Base-by-base conservation (phyloP, 2,329 filamentous ascomycete genomes). In the Xylariaceae sp. region DNA sequence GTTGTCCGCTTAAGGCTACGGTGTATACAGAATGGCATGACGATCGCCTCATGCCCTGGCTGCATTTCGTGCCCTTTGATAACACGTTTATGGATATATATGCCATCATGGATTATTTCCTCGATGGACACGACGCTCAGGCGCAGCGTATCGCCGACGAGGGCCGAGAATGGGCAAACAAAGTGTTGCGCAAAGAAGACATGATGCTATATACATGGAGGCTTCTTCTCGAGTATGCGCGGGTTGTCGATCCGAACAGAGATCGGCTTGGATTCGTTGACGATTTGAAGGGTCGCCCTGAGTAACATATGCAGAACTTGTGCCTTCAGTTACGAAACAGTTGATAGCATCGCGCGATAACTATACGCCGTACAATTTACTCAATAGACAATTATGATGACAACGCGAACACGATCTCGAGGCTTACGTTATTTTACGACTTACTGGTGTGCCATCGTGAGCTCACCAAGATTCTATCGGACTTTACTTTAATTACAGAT, bases 21-120 rank as follows among this genome's bases (percentile, higher is more conserved):
- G 75, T 89, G 39, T 90, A 87, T 65, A 74, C 80, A 13, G 87
- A 90, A 66, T 90, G 87, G 87, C 87, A 90, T 65, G 87, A 89
- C 66, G 77, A 80, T 38, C 77, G 87, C 6, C 73, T 90, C 1
- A 71, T 82, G 13, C 81, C 86, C 0, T 90, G 87, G 87, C 72
- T 80, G 58, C 88, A 90, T 68, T 90, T 88, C 61, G 80, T 84
- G 1, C 87, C 87, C 2, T 76, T 90, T 61, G 84, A 89, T 66
- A 86, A 86, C 61, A 79, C 80, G 1, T 86, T 83, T 54, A 74
- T 80, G 48, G 87, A 89, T 44, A 65, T 89, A 12, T 89, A 87
- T 59, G 77, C 78, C 13, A 75, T 85, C 10, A 69, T 88, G 61
- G 80, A 84, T 45, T 89, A 83, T 66, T 86, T 89, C 56, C 71